phyloP scores from a whole-genome alignment of 192 early-diverging fungal species.

The Coemansia sp. region DNA sequence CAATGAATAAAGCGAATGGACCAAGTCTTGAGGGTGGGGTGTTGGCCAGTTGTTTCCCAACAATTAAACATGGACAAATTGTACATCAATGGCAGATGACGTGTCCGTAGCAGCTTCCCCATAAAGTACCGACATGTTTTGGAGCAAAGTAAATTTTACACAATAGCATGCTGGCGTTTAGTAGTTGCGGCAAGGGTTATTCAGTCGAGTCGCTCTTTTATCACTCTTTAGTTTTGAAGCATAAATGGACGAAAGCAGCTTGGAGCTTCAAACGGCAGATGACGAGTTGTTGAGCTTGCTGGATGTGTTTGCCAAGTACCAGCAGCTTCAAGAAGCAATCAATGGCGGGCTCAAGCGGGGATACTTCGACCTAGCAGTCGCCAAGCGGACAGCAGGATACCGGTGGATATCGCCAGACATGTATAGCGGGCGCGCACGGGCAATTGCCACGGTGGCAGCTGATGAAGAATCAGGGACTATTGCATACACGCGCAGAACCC shows the following conservation, averaged over 20 bases:
- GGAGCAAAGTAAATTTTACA: too few relatives aligned
- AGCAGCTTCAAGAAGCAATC: constrained; percentile 9
- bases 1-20: too few relatives aligned
- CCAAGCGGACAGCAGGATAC: constrained; percentile 47
- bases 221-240: neutral
- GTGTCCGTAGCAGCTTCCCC: too few relatives aligned
- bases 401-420: constrained; percentile 45
- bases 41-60: too few relatives aligned
- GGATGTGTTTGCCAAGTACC: constrained; percentile 36
- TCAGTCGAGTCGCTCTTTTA: too few relatives aligned
- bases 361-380: constrained; percentile 38
- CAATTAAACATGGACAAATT: too few relatives aligned
- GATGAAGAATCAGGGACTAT: neutral
- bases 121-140: too few relatives aligned
- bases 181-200: too few relatives aligned
- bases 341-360: constrained; percentile 18
- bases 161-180: too few relatives aligned
- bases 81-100: too few relatives aligned
- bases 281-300: constrained; percentile 20
- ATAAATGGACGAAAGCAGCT: neutral
- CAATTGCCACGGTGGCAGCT: constrained; percentile 26
- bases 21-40: too few relatives aligned
- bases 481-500: neutral
- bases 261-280: constrained; percentile 10
- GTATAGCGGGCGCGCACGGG: constrained; percentile 33